Evolutionary conservation across 257 asterid genomes (phyloP).

Genomic region (Catharanthus roseus): DNA sequence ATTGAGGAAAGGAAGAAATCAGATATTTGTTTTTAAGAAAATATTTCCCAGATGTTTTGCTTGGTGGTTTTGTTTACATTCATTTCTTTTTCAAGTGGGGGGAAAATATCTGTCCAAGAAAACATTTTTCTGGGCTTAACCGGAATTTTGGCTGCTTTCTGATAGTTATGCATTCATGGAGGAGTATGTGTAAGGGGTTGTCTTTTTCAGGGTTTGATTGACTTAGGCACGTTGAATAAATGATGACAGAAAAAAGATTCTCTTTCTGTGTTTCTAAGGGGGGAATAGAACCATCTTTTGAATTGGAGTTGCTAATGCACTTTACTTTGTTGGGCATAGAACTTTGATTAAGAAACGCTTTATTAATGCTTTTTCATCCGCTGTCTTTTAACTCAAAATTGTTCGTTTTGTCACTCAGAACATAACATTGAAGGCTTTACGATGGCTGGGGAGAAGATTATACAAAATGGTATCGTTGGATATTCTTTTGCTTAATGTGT

Average conservation of each 20-base stretch:
- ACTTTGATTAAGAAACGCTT: neutral
- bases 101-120: neutral
- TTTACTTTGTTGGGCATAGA: neutral
- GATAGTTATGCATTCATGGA: neutral
- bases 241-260: neutral
- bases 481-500: neutral
- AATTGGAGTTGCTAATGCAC: neutral
- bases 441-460: constrained; percentile 58
- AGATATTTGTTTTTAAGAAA: neutral
- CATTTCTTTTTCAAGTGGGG: neutral
- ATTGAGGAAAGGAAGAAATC: neutral
- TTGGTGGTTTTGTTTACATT: neutral
- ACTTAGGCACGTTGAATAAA: neutral
- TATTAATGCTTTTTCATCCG: neutral
- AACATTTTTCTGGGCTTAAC: neutral
- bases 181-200: neutral
- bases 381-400: neutral
- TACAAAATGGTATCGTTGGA: constrained; percentile 39
- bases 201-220: neutral
- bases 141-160: neutral
- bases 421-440: constrained; percentile 27
- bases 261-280: neutral
- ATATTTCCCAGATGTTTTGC: neutral
- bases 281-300: constrained; percentile 1
- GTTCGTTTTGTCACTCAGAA: constrained; percentile 27